Evolutionary conservation across 352 stramenopile species (phyloP).

Genomic region (Albugo laibachii): DNA sequence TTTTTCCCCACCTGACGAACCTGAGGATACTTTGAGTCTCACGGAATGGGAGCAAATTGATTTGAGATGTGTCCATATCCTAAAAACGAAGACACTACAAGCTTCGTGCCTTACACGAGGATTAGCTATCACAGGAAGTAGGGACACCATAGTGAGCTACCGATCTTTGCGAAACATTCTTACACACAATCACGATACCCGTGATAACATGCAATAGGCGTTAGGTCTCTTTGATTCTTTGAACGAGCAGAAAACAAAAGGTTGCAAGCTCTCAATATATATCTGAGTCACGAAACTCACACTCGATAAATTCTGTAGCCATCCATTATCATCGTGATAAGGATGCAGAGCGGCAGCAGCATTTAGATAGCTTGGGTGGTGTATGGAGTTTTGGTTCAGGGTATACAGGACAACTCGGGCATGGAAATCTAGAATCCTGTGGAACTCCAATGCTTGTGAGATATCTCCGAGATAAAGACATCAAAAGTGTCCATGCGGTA

Average conservation of each 20-base stretch:
- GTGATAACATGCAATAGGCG: not conserved
- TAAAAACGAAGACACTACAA: slow-evolving; percentile 71
- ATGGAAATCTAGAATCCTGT: slow-evolving; percentile 41
- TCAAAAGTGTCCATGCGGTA: slow-evolving; percentile 61
- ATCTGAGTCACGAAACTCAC: slow-evolving; percentile 18
- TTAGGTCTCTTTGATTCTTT: not conserved
- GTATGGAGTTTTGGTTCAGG: slow-evolving; percentile 70
- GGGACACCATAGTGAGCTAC: slow-evolving; percentile 29
- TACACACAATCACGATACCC: slow-evolving; percentile 9
- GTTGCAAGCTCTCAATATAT: slow-evolving; percentile 28
- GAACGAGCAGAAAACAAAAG: slow-evolving; percentile 14
- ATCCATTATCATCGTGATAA: too few relatives aligned
- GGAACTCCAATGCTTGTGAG: slow-evolving; percentile 42
- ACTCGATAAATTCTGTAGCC: too few relatives aligned
- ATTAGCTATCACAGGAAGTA: slow-evolving; percentile 40
- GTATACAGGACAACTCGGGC: slow-evolving; percentile 42
- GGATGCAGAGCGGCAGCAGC: slow-evolving; percentile 26
- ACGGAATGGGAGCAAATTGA: slow-evolving; percentile 62
- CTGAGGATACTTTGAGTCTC: slow-evolving; percentile 40
- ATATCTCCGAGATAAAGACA: slow-evolving; percentile 29
- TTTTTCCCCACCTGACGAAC: slow-evolving; percentile 48
- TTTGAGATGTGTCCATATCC: slow-evolving; percentile 51
- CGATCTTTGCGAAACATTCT: slow-evolving; percentile 34
- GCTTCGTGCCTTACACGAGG: slow-evolving; percentile 50
- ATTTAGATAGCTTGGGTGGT: slow-evolving; percentile 43